Evolutionary conservation across 2,329 filamentous ascomycete species (phyloP), one percentile per base, ranked within the genome.

Genomic region (Stachybotrys chartarum): DNA sequence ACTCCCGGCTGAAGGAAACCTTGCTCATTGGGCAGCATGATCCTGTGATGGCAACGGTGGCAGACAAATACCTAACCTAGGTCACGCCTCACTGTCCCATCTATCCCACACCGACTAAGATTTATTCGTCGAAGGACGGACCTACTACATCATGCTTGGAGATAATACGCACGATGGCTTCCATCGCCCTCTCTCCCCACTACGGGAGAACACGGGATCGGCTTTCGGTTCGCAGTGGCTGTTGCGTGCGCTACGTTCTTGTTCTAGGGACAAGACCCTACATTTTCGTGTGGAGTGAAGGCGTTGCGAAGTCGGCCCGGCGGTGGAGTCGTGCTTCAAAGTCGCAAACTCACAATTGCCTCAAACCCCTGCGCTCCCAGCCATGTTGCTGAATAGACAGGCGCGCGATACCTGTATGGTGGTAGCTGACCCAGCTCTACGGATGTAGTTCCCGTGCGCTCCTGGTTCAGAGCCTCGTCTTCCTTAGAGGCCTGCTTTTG

Each of bases 261-360:
- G 24, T 24, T 24, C 24, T 14, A 42, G 35, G 35, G 10, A 3
- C 8, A 14, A 6, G 14, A 14, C 35, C 35, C 8, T 42, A 10
- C 35, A 42, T 42, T 42, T 42, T 42, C 35, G 35, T 6, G 14
- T 14, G 35, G 14, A 42, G 35, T 42, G 35, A 14, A 42, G 14
- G 35, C 35, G 14, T 14, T 14, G 50, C 50, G 32, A 52, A 32
- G 50, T 52, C 50, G 50, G 50, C 50, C 50, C 50, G 50, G 42
- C 32, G 17, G 50, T 52, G 50, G 50, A 44, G 50, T 35, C 31
- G 6, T n/a, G 11, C 39, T 3, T 31, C 50, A 14, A 31, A 17
- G 24, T 24, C 24, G 24, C 24, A 24, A 24, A 24, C n/a, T 31
- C 50, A 51, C 50, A 51, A 51, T 51, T 51, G 31, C 50, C 50